These are phyloP conservation scores for Beauveria bassiana DNA, from an alignment of 2,329 filamentous ascomycete species.

Conservation along the genomic window DNA sequence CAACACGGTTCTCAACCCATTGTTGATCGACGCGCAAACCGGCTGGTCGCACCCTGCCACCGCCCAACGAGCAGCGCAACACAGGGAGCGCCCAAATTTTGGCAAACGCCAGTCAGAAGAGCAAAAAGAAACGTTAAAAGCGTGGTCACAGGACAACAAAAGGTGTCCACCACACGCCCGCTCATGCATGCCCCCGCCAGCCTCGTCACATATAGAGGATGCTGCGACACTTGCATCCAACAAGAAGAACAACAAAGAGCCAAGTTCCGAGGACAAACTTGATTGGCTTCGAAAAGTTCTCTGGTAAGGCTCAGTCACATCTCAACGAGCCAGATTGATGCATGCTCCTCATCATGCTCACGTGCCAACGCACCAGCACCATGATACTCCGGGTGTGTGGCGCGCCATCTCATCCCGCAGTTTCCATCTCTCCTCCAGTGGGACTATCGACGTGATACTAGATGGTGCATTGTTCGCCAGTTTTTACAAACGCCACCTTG, in stretches of 20 bases:
- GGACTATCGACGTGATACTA: slow-evolving; percentile 7
- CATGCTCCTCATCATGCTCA: background rate
- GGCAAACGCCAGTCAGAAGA: background rate
- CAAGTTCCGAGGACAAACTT: too few species aligned
- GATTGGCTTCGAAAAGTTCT: background rate
- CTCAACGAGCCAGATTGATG: background rate
- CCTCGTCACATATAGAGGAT: background rate
- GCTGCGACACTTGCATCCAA: background rate
- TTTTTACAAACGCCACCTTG: background rate
- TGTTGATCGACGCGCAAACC: background rate
- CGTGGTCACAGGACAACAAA: background rate
- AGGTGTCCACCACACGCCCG: background rate
- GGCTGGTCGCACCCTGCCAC: background rate
- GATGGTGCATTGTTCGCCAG: background rate
- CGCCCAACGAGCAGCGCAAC: background rate
- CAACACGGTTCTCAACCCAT: background rate
- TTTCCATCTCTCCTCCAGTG: background rate
- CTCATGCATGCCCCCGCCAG: background rate
- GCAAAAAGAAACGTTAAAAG: background rate
- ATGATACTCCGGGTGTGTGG: background rate
- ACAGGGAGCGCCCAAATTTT: background rate
- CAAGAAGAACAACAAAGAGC: background rate
- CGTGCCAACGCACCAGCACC: background rate
- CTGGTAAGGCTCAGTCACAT: background rate
- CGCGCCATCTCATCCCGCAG: background rate